Evolutionary conservation across 179 eudicot species (phyloP).

Genomic region (Beta macrorhiza): DNA sequence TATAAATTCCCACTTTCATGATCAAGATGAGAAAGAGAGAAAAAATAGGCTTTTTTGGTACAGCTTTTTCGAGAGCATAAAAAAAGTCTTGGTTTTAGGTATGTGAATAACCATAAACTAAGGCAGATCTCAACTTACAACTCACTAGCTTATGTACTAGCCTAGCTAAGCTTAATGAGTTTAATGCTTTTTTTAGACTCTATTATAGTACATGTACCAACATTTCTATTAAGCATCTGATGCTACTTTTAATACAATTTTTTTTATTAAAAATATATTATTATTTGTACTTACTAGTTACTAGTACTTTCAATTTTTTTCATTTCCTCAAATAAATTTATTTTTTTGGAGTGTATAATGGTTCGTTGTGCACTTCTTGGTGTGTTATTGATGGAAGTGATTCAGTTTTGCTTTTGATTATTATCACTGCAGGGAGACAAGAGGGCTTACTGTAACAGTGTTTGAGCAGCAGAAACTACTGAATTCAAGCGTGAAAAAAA

Average conservation of each 20-base stretch:
- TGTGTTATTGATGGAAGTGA: neutral
- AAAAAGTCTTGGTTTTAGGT: conserved; percentile 20
- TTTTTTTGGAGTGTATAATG: neutral
- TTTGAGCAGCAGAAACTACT: conserved; percentile 14
- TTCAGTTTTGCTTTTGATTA: conserved; percentile 6
- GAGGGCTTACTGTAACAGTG: conserved; percentile 12
- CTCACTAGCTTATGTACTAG: neutral
- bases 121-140: conserved; percentile 12
- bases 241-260: conserved; percentile 16
- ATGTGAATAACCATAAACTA: neutral
- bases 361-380: neutral
- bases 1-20: neutral
- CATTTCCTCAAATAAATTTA: too few species aligned
- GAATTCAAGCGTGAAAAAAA: conserved; percentile 19
- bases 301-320: neutral
- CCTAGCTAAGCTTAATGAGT: neutral
- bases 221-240: conserved; percentile 15
- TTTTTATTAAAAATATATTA: neutral
- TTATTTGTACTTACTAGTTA: neutral
- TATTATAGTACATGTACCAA: conserved; percentile 6
- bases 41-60: conserved; percentile 24
- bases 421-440: conserved; percentile 18
- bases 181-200: neutral
- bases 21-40: conserved; percentile 12
- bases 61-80: conserved; percentile 27